Base-by-base conservation (phyloP, 352 stramenopile species). In the Blastocystis sp. region DNA sequence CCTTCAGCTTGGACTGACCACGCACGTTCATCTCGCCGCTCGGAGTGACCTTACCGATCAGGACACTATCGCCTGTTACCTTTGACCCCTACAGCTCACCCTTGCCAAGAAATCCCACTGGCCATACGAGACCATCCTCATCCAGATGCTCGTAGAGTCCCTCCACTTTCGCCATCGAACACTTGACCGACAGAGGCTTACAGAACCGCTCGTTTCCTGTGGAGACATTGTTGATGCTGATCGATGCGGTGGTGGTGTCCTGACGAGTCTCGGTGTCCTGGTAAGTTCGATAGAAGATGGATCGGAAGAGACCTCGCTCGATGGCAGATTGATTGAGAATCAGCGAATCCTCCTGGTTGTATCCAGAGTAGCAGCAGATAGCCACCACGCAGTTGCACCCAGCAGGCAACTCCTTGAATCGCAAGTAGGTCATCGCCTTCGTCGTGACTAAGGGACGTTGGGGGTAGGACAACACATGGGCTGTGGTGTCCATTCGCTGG, bases 321-420 rank as follows among this genome's bases (percentile, higher is more conserved):
- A 99, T 98, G 16, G 97, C 96, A 91, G 94, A 98, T 91, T 99
- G 96, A 92, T 99, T 99, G 95, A 99, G 98, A 92, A 99, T 98
- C 75, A 99, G 92, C 39, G 96, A 98, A 95, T 99, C 98, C 94
- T 98, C 97, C 91, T 98, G 95, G 92, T 99, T 98, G 94, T 99
- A 99, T 37, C 95, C 95, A 34, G 93, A 96, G 92, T 97, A 98
- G 90, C 94, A 95, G 92, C 96, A 94, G 90, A 98, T 97, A 24
- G 91, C 95, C 45, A 98, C 95, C 4, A 76, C 63, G 41, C 62
- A 73, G 91, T 99, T 99, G 64, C 98, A 96, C 69, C 98, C 98
- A 59, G 95, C 98, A 26, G 98, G 98, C n/a, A 99, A 92, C 90
- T 99, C 96, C 89, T 96, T 93, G 91, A 96, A 97, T 91, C 99